These are phyloP conservation scores for Gracilaria domingensis DNA, from an alignment of 23 red algal genomes.

Conservation along the genomic window DNA sequence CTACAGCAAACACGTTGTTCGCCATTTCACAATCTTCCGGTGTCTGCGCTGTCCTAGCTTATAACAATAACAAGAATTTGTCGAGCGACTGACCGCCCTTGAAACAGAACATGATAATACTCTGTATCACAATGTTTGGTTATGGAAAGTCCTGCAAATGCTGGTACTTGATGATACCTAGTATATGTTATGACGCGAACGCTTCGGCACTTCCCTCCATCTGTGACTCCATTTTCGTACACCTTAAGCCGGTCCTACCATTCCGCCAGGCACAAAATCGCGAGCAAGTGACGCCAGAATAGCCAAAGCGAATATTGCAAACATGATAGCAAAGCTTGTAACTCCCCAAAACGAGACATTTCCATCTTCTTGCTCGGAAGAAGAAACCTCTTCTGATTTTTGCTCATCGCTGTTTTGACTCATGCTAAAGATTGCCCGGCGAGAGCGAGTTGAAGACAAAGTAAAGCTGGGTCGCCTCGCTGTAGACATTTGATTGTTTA, in stretches of 20 bases:
- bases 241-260: constrained; percentile 23
- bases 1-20: background rate
- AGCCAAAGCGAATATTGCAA: constrained; percentile 46
- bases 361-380: constrained; percentile 23
- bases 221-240: background rate
- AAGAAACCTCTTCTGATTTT: background rate
- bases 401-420: background rate
- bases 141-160: background rate
- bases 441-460: background rate
- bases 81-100: background rate
- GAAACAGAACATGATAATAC: background rate
- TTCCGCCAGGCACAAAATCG: constrained; percentile 64
- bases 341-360: constrained; percentile 48
- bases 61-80: background rate
- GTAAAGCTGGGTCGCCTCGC: background rate
- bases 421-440: background rate
- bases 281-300: constrained; percentile 53
- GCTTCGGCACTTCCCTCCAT: background rate
- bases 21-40: background rate
- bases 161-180: background rate
- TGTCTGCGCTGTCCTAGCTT: background rate
- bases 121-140: background rate
- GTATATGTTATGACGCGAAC: background rate
- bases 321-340: constrained; percentile 49
- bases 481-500: background rate